phyloP scores from a whole-genome alignment of 768 basidiomycete genomes.

The Coprinopsis cinerea region DNA sequence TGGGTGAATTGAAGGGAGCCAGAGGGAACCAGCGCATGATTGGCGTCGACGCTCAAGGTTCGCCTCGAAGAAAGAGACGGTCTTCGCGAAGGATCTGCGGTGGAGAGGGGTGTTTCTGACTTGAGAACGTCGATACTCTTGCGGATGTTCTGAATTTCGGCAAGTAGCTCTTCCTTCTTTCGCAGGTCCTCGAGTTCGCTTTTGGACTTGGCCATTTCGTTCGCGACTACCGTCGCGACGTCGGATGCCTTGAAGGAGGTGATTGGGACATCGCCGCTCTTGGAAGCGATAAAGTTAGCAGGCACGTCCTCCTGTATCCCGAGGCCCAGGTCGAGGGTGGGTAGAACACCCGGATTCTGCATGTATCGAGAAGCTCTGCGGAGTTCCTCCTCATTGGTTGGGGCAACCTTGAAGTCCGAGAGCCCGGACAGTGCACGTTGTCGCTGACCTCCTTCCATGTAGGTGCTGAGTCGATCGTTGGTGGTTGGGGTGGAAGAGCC shows the following conservation, averaged over 20 bases:
- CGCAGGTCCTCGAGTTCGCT: conserved; percentile 52
- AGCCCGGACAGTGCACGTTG: conserved; percentile 56
- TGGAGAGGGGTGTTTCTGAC: conserved; percentile 58
- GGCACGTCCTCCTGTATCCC: conserved; percentile 76
- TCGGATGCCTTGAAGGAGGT: neutral
- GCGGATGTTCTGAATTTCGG: conserved; percentile 76
- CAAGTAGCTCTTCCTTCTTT: conserved; percentile 64
- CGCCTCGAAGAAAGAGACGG: conserved; percentile 63
- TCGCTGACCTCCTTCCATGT: conserved; percentile 46
- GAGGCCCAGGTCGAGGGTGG: conserved; percentile 67
- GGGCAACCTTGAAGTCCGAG: conserved; percentile 67
- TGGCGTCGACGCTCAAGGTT: conserved; percentile 64
- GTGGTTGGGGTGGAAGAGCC: conserved; percentile 39
- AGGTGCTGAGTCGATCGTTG: conserved; percentile 45
- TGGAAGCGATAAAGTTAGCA: conserved; percentile 54
- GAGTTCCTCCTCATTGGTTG: conserved; percentile 56
- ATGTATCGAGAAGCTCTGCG: conserved; percentile 41
- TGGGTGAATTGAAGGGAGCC: conserved; percentile 34
- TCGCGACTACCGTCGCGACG: neutral
- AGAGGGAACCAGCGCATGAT: conserved; percentile 36
- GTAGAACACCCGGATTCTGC: conserved; percentile 55
- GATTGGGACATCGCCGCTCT: conserved; percentile 7
- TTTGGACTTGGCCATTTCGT: conserved; percentile 19
- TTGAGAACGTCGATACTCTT: conserved; percentile 73
- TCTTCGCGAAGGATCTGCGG: conserved; percentile 49